Evolutionary conservation across 2,329 filamentous ascomycete species (phyloP).

Genomic region (Diaporthe batatas): DNA sequence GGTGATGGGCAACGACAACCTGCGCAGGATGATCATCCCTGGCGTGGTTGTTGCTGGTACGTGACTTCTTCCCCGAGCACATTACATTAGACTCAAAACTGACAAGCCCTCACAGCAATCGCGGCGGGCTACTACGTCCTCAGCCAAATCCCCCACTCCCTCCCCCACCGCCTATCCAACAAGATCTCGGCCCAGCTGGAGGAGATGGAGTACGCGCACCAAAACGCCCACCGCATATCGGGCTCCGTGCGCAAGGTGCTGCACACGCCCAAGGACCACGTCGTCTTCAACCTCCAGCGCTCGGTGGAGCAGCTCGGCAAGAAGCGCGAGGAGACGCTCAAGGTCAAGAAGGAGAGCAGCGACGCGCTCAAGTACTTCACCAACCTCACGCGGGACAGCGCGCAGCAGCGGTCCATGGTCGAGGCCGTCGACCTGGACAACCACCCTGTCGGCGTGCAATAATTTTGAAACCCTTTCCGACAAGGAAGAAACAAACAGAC

Average conservation of each 20-base stretch:
- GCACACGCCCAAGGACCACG: conserved; percentile 86
- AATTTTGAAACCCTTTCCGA: background rate
- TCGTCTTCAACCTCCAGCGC: conserved; percentile 85
- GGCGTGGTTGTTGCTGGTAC: conserved; percentile 83
- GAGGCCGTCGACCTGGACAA: conserved; percentile 68
- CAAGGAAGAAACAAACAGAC: background rate
- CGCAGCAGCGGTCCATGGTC: conserved; percentile 63
- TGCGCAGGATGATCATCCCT: conserved; percentile 84
- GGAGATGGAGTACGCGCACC: conserved; percentile 91
- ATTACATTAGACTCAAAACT: conserved; percentile 49
- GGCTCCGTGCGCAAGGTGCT: conserved; percentile 90
- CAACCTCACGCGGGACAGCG: conserved; percentile 80
- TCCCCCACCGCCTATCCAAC: conserved; percentile 85
- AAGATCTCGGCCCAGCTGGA: conserved; percentile 87
- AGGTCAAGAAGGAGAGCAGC: conserved; percentile 85
- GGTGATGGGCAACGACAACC: conserved; percentile 83
- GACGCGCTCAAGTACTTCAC: conserved; percentile 91
- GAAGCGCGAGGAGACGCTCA: conserved; percentile 85
- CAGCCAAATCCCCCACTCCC: conserved; percentile 87
- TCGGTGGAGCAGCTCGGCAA: conserved; percentile 85
- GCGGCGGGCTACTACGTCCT: conserved; percentile 85
- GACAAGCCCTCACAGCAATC: conserved; percentile 65
- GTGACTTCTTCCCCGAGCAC: conserved; percentile 52
- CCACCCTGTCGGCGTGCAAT: conserved; percentile 53
- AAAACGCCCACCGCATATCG: conserved; percentile 87